Percentiles rank a stretch among this genome's conserved stretches.
Evolutionary conservation across 2,329 filamentous ascomycete species (phyloP).

Genomic region (Claviceps quebecensis): DNA sequence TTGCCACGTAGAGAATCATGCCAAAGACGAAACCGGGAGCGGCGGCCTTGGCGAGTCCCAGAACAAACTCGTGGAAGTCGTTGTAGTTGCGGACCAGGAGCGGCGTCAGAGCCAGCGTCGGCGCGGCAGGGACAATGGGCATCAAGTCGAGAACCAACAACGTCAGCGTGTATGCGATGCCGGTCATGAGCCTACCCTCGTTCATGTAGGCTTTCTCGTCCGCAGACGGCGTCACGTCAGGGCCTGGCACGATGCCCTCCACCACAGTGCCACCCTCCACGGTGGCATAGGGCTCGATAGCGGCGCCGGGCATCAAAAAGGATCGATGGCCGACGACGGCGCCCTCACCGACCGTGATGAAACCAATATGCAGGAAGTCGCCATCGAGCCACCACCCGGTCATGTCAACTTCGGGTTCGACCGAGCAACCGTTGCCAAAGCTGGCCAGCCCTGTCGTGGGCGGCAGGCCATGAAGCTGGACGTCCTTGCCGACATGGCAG

Average conservation of each 20-base stretch:
- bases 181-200: conserved; percentile 1
- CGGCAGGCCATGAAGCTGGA: conserved; percentile 9
- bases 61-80: conserved; percentile 4
- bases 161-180: conserved; percentile 6
- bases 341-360: conserved; percentile 8
- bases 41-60: conserved; percentile 4
- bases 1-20: conserved; percentile 2
- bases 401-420: conserved; percentile 11
- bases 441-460: conserved; percentile 9
- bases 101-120: conserved; percentile 6
- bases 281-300: conserved; percentile 8
- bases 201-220: conserved; percentile 1
- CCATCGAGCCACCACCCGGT: conserved; percentile 12
- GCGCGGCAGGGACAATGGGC: conserved; percentile 4
- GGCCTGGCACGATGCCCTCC: conserved; percentile 5
- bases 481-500: conserved; percentile 9
- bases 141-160: conserved; percentile 8
- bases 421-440: conserved; percentile 9
- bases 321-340: conserved; percentile 9
- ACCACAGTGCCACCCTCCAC: conserved; percentile 8
- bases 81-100: conserved; percentile 7
- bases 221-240: neutral
- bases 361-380: conserved; percentile 10
- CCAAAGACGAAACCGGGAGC: conserved; percentile 6
- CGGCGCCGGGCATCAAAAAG: conserved; percentile 9